These are phyloP conservation scores for Fusarium sp. DNA, from an alignment of 2,329 filamentous ascomycete species.

Conservation along the genomic window DNA sequence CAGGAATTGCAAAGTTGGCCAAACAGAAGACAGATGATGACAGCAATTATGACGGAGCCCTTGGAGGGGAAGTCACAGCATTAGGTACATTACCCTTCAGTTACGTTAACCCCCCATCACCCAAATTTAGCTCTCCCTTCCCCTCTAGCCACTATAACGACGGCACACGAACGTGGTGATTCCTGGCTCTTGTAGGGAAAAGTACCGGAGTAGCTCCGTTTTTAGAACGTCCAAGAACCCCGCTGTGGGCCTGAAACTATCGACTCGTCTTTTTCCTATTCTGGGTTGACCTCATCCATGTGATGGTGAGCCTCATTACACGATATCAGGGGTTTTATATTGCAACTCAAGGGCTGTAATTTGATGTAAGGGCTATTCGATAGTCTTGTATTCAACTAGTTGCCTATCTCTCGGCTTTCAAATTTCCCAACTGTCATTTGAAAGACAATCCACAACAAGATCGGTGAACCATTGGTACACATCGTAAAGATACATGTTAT, in stretches of 20 bases:
- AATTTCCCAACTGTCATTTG: not conserved
- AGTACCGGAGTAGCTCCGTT: constrained; percentile 23
- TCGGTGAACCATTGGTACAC: not conserved
- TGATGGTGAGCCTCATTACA: constrained; percentile 29
- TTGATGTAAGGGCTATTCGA: not conserved
- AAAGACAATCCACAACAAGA: not conserved
- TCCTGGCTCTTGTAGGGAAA: constrained; percentile 12
- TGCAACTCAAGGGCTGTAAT: not conserved
- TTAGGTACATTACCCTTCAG: not conserved
- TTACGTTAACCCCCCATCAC: not conserved
- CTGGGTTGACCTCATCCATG: not conserved
- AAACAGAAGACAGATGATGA: constrained; percentile 18
- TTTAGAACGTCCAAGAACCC: constrained; percentile 9
- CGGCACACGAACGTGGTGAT: not conserved
- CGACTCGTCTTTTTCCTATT: constrained; percentile 9
- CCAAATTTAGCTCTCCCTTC: not conserved
- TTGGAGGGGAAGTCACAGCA: constrained; percentile 5
- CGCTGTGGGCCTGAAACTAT: constrained; percentile 27
- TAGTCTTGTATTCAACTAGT: not conserved
- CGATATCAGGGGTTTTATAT: constrained; percentile 19
- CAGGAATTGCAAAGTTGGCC: not conserved
- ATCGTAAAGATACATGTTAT: not conserved
- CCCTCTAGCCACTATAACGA: not conserved
- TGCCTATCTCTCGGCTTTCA: not conserved
- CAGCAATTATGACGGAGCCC: constrained; percentile 11